These are phyloP conservation scores for Gnetum montanum DNA, from an alignment of 75 land plant species.

Conservation along the genomic window DNA sequence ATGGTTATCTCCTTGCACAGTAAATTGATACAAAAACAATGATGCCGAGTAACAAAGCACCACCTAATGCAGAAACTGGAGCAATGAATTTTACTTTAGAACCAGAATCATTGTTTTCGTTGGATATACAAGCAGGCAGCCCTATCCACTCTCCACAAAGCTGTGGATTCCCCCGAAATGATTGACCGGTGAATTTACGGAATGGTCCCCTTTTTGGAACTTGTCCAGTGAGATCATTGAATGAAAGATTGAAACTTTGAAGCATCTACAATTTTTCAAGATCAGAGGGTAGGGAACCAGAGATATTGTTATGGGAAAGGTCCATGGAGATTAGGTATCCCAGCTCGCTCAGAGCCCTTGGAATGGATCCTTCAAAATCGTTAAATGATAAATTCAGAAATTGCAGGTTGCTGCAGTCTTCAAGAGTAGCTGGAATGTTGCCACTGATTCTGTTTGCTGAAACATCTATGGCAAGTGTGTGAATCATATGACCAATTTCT, in stretches of 20 bases:
- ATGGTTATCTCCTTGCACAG: not conserved
- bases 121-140: not conserved
- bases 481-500: conserved; percentile 6
- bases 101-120: not conserved
- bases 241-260: conserved; percentile 11
- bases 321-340: conserved; percentile 9
- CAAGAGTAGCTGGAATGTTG: conserved; percentile 14
- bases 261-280: conserved; percentile 12
- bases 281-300: conserved; percentile 17
- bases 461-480: conserved; percentile 13
- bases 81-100: not conserved
- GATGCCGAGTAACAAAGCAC: not conserved
- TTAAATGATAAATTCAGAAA: conserved; percentile 16
- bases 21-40: not conserved
- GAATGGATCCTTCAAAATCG: conserved; percentile 18
- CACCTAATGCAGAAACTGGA: not conserved
- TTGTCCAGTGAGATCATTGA: conserved; percentile 15
- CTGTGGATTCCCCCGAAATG: conserved; percentile 1
- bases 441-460: conserved; percentile 17
- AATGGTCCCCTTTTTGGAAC: conserved; percentile 15
- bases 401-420: conserved; percentile 10
- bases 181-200: too few relatives aligned
- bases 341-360: conserved; percentile 14
- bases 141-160: conserved; percentile 3
- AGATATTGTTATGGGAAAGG: conserved; percentile 15